These are phyloP conservation scores for Cryptococcus floricola DNA, from an alignment of 1,284 basidiomycete species.

Conservation along the genomic window DNA sequence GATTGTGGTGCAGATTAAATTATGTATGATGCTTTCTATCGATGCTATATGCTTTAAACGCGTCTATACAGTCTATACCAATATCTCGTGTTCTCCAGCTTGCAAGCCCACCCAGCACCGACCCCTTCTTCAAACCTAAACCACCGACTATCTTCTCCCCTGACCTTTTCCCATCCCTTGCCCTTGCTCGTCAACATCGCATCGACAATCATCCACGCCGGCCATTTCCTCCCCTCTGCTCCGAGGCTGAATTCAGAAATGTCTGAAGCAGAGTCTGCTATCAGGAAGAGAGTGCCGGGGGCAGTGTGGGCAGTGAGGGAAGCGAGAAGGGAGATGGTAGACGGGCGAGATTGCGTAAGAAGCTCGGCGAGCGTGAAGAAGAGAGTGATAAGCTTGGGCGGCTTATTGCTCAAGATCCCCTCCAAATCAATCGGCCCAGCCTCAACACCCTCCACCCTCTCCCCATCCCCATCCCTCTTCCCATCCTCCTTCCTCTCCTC, in stretches of 20 bases:
- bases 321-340: slow-evolving; percentile 45
- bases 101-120: slow-evolving; percentile 42
- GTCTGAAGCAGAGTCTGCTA: slow-evolving; percentile 48
- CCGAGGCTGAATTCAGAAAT: slow-evolving; percentile 43
- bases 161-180: slow-evolving; percentile 39
- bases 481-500: slow-evolving; percentile 3
- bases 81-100: slow-evolving; percentile 51
- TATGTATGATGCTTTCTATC: not conserved
- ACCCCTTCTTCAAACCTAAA: slow-evolving; percentile 43
- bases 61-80: slow-evolving; percentile 46
- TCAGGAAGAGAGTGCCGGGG: slow-evolving; percentile 46
- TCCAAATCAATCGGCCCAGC: slow-evolving; percentile 5
- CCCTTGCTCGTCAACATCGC: slow-evolving; percentile 18
- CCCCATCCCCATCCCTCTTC: not conserved
- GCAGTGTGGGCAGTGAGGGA: slow-evolving; percentile 38
- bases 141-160: slow-evolving; percentile 45
- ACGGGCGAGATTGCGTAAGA: slow-evolving; percentile 45
- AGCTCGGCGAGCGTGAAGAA: slow-evolving; percentile 52
- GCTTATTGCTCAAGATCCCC: slow-evolving; percentile 4
- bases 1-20: not conserved
- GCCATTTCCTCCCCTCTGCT: slow-evolving; percentile 37
- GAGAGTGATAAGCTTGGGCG: slow-evolving; percentile 42
- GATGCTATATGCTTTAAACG: slow-evolving; percentile 9
- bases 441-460: not conserved
- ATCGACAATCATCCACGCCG: slow-evolving; percentile 42